These are phyloP conservation scores for Melampsora medusae DNA, from an alignment of 1,284 basidiomycete genomes.

Conservation along the genomic window DNA sequence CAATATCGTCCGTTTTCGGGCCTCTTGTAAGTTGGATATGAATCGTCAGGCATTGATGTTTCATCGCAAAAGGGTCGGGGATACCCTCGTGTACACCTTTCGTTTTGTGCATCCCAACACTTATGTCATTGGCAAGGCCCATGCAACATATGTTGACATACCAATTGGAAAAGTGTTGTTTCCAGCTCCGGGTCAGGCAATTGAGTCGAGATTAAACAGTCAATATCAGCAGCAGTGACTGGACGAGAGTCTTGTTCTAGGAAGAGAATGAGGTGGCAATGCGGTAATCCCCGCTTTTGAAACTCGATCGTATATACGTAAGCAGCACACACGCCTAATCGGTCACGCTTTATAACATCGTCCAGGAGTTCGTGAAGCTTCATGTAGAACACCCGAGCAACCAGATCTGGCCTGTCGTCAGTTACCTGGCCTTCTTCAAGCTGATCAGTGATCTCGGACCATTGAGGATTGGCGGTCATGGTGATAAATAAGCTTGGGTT, in stretches of 20 bases:
- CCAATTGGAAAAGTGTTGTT: not conserved
- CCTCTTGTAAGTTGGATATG: no score
- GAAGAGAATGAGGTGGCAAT: not conserved
- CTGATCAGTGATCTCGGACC: conserved; percentile 49
- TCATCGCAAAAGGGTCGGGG: no score
- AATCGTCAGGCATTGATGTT: no score
- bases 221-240: not conserved
- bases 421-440: no score
- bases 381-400: not conserved
- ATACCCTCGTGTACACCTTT: no score
- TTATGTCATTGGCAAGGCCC: not conserved
- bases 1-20: no score
- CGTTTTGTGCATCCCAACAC: no score
- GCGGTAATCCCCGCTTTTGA: conserved; percentile 2
- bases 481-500: conserved; percentile 18
- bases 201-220: conserved; percentile 4
- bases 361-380: not conserved
- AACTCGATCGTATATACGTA: conserved; percentile 13
- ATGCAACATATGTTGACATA: not conserved
- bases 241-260: not conserved
- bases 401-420: not conserved
- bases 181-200: not conserved
- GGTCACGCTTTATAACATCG: not conserved
- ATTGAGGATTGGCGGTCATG: conserved; percentile 51
- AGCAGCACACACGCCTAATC: not conserved